These are phyloP conservation scores for Tolypocladium nubicola DNA, from an alignment of 2,329 filamentous ascomycete species.

Conservation along the genomic window DNA sequence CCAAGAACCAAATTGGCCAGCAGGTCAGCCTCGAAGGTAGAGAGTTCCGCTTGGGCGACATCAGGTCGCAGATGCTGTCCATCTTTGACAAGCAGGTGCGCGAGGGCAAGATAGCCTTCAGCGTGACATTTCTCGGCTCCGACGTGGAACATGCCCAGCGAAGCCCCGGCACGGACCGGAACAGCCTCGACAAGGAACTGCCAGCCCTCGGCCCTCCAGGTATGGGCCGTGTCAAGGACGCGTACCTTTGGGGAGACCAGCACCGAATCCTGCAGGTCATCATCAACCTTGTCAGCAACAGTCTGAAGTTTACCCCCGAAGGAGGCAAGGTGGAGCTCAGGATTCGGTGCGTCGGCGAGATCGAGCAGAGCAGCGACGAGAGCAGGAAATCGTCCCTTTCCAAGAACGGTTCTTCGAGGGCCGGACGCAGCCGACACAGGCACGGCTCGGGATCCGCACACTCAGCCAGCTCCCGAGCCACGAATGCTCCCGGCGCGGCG, in stretches of 20 bases:
- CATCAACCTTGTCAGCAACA: slow-evolving; percentile 87
- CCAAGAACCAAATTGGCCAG: slow-evolving; percentile 88
- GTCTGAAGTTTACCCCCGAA: slow-evolving; percentile 77
- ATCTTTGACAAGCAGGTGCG: slow-evolving; percentile 87
- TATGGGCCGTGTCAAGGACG: slow-evolving; percentile 63
- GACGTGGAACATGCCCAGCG: neutral
- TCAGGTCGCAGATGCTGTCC: slow-evolving; percentile 69
- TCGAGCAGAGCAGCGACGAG: slow-evolving; percentile 29
- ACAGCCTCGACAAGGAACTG: slow-evolving; percentile 21
- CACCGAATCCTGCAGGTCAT: slow-evolving; percentile 87
- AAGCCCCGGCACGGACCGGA: neutral
- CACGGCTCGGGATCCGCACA: slow-evolving; percentile 34
- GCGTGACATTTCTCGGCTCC: slow-evolving; percentile 52
- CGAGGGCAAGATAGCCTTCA: slow-evolving; percentile 65
- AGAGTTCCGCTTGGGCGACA: slow-evolving; percentile 76
- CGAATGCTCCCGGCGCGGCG: slow-evolving; percentile 13
- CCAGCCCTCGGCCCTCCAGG: slow-evolving; percentile 55
- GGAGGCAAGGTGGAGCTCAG: slow-evolving; percentile 66
- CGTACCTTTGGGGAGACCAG: slow-evolving; percentile 87
- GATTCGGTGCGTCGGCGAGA: slow-evolving; percentile 62
- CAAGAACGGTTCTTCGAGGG: slow-evolving; percentile 26
- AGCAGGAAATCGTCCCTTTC: slow-evolving; percentile 44
- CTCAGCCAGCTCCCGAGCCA: slow-evolving; percentile 36
- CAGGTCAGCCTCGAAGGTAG: slow-evolving; percentile 72
- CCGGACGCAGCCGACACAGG: slow-evolving; percentile 31